phyloP scores from a whole-genome alignment of 2,329 filamentous ascomycete species.

The Truncatella angustata region DNA sequence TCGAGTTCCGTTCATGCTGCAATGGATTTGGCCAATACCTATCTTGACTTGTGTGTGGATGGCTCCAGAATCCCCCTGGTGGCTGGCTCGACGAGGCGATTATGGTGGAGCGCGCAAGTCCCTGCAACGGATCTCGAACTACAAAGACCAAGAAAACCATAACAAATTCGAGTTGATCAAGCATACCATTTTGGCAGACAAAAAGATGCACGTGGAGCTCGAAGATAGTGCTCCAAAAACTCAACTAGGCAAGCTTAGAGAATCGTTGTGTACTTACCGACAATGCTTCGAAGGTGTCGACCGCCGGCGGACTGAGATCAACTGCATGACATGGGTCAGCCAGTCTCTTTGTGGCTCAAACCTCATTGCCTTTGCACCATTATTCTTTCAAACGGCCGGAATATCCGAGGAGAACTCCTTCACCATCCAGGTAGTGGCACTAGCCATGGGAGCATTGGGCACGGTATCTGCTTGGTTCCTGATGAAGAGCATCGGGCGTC shows the following conservation, averaged over 20 bases:
- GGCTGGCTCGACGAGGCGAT: neutral
- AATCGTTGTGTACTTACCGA: constrained; percentile 27
- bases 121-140: neutral
- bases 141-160: neutral
- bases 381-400: constrained; percentile 28
- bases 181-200: constrained; percentile 36
- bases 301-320: constrained; percentile 30
- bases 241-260: neutral
- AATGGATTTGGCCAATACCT: neutral
- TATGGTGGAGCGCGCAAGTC: neutral
- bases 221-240: constrained; percentile 9
- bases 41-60: neutral
- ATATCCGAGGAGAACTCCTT: constrained; percentile 12
- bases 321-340: constrained; percentile 23
- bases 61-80: neutral
- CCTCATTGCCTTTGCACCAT: constrained; percentile 25
- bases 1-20: neutral
- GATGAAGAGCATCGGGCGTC: constrained; percentile 11
- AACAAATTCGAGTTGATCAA: constrained; percentile 6
- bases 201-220: constrained; percentile 28
- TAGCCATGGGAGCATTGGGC: constrained; percentile 3
- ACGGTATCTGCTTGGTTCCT: constrained; percentile 10
- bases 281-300: constrained; percentile 37
- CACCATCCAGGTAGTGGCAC: constrained; percentile 5
- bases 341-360: constrained; percentile 18